phyloP scores from a whole-genome alignment of 345 rosid genomes.

The Toxicodendron radicans region DNA sequence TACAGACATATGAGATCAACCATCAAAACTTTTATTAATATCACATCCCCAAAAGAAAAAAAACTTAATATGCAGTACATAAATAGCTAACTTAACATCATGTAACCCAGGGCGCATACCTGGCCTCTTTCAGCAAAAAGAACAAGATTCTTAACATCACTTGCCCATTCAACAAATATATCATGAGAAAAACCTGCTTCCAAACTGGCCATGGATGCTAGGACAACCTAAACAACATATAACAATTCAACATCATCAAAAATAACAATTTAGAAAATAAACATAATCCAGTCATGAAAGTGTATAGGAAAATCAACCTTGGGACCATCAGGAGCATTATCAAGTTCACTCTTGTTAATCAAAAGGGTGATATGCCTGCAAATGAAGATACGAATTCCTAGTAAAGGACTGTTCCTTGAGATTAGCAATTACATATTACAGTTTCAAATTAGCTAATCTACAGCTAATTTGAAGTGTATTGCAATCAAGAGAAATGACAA shows the following conservation, averaged over 20 bases:
- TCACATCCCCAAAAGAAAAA: background rate
- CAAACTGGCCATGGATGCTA: slow-evolving; percentile 96
- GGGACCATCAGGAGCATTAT: slow-evolving; percentile 84
- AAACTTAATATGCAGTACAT: background rate
- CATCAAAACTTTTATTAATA: slow-evolving; percentile 10
- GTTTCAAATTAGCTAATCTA: slow-evolving; percentile 7
- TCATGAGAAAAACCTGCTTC: slow-evolving; percentile 98
- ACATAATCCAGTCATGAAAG: slow-evolving; percentile 1
- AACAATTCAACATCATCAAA: slow-evolving; percentile 20
- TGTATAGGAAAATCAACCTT: slow-evolving; percentile 56
- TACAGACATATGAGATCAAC: background rate
- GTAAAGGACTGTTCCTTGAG: background rate
- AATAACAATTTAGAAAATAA: slow-evolving; percentile 6
- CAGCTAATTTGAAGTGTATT: background rate
- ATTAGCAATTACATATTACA: background rate
- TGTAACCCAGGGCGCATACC: slow-evolving; percentile 36
- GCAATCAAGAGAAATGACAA: slow-evolving; percentile 16
- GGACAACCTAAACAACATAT: slow-evolving; percentile 62
- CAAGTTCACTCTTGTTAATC: slow-evolving; percentile 86
- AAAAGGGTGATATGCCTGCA: slow-evolving; percentile 83
- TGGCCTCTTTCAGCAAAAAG: slow-evolving; percentile 98
- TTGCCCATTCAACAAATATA: slow-evolving; percentile 94
- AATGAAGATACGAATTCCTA: slow-evolving; percentile 16
- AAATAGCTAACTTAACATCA: background rate
- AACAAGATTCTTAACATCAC: slow-evolving; percentile 77